A percentile compares a stretch with the other conserved stretches of the same genome.
phyloP scores from a whole-genome alignment of 225 moss, liverwort and hornwort genomes.

The Pseudoscleropodium purum region DNA sequence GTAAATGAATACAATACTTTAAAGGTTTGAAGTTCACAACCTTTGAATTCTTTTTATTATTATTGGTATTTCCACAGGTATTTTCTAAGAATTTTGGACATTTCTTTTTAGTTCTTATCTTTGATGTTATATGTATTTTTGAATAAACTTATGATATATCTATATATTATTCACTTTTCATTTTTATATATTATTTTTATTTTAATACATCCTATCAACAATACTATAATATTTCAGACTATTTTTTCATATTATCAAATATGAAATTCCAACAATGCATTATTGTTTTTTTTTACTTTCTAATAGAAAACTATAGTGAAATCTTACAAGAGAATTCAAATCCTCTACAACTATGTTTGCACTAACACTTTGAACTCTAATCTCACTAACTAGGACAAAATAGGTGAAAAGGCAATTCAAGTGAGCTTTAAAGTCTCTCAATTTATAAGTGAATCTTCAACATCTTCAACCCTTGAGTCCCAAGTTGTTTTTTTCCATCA shows the following conservation, averaged over 20 bases:
- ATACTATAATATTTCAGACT: background rate
- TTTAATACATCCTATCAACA: background rate
- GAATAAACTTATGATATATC: background rate
- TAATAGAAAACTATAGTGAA: too few relatives aligned
- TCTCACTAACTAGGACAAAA: background rate
- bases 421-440: background rate
- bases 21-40: background rate
- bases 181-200: background rate
- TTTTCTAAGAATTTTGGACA: background rate
- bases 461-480: too few relatives aligned
- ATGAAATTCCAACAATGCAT: background rate
- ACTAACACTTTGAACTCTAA: background rate
- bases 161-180: background rate
- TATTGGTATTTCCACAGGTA: background rate
- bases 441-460: background rate
- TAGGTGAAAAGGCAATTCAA: background rate
- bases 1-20: background rate
- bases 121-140: background rate
- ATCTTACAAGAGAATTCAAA: background rate
- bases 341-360: background rate
- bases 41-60: background rate
- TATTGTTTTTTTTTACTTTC: background rate
- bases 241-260: background rate
- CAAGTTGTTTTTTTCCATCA: background rate
- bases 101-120: background rate